phyloP scores from a whole-genome alignment of 2,329 filamentous ascomycete genomes.

The Arthroderma uncinatum region DNA sequence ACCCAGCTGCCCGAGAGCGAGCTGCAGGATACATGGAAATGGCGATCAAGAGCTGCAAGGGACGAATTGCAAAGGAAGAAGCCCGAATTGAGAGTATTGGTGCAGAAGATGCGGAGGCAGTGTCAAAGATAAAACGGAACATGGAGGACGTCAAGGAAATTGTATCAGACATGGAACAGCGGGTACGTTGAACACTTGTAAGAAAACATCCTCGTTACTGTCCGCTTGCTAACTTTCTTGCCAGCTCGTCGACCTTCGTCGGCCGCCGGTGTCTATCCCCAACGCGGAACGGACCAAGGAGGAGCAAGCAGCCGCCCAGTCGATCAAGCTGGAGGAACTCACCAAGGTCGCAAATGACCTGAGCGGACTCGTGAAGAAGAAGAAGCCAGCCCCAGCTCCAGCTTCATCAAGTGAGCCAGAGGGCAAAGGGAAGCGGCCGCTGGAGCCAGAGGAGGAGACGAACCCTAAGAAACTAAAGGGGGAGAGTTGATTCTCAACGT shows the following conservation, averaged over 20 bases:
- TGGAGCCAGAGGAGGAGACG: background rate
- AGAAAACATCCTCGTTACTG: too few relatives aligned
- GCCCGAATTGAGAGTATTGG: conserved; percentile 29
- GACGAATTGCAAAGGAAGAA: conserved; percentile 45
- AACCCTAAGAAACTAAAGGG: background rate
- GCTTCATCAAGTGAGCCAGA: background rate
- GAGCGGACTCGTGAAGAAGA: conserved; percentile 46
- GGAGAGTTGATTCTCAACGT: background rate
- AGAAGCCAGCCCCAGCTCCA: conserved; percentile 11
- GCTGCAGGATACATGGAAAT: conserved; percentile 49
- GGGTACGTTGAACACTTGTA: too few relatives aligned
- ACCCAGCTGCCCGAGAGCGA: conserved; percentile 44
- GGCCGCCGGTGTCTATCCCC: conserved; percentile 41
- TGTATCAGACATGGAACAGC: conserved; percentile 49
- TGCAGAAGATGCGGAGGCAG: conserved; percentile 32
- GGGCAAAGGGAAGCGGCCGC: background rate
- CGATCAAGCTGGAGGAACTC: conserved; percentile 37
- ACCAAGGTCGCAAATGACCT: conserved; percentile 49
- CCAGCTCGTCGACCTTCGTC: conserved; percentile 46
- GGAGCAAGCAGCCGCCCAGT: conserved; percentile 26
- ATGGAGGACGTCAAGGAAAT: conserved; percentile 52
- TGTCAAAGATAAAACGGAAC: conserved; percentile 32
- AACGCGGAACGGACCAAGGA: conserved; percentile 26
- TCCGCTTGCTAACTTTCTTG: too few relatives aligned
- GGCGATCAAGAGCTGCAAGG: conserved; percentile 48